These are phyloP conservation scores for Botrytis paeoniae DNA, from an alignment of 2,329 filamentous ascomycete genomes.

Conservation along the genomic window DNA sequence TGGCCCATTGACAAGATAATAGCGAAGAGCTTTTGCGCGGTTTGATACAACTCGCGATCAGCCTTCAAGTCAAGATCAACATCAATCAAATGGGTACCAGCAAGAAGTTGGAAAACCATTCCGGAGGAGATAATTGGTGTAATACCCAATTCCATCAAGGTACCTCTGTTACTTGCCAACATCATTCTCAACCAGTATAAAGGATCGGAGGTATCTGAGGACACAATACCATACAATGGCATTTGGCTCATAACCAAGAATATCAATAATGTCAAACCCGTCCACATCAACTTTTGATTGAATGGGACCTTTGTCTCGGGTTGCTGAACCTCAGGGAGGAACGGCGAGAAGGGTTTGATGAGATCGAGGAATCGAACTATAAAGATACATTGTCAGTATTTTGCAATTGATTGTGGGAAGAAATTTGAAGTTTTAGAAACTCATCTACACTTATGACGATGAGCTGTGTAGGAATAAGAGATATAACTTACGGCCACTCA, in stretches of 20 bases:
- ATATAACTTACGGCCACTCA: slow-evolving; percentile 42
- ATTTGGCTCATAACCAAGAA: slow-evolving; percentile 99
- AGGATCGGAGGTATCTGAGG: slow-evolving; percentile 95
- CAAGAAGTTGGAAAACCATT: slow-evolving; percentile 99
- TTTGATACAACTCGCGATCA: slow-evolving; percentile 99
- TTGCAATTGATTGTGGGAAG: slow-evolving; percentile 22
- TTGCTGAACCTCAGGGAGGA: slow-evolving; percentile 98
- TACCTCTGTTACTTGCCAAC: slow-evolving; percentile 97
- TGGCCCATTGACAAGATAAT: slow-evolving; percentile 98
- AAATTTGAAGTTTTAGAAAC: slow-evolving; percentile 19
- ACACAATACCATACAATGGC: slow-evolving; percentile 98
- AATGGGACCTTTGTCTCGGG: slow-evolving; percentile 98
- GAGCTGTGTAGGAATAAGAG: slow-evolving; percentile 21
- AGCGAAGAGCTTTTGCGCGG: slow-evolving; percentile 96
- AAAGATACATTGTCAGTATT: slow-evolving; percentile 32
- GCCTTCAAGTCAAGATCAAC: slow-evolving; percentile 99
- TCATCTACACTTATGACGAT: slow-evolving; percentile 14
- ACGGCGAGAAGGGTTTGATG: slow-evolving; percentile 99
- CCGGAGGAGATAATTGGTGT: slow-evolving; percentile 99
- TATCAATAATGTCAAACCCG: slow-evolving; percentile 89
- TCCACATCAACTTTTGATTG: slow-evolving; percentile 98
- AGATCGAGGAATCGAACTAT: slow-evolving; percentile 98
- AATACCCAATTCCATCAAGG: slow-evolving; percentile 93
- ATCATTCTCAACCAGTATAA: slow-evolving; percentile 99
- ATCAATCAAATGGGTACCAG: slow-evolving; percentile 98